phyloP scores from a whole-genome alignment of 2,329 filamentous ascomycete species.

The Triangularia verruculosa region DNA sequence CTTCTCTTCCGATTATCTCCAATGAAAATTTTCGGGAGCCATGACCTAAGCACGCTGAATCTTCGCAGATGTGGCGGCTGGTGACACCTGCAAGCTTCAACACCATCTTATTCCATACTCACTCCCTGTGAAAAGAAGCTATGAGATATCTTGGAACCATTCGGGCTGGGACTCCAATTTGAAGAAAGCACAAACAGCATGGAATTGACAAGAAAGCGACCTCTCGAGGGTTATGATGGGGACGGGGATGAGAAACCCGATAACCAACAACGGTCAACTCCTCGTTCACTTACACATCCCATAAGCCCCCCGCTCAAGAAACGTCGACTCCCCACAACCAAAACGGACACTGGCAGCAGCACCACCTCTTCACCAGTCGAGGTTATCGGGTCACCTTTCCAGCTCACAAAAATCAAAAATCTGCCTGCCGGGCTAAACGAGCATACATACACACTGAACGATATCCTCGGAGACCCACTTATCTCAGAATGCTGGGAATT shows the following conservation, averaged over 20 bases:
- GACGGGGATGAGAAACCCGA: background rate
- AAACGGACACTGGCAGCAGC: background rate
- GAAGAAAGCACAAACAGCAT: conserved; percentile 1
- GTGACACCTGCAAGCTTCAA: background rate
- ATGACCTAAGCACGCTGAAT: background rate
- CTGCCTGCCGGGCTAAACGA: conserved; percentile 58
- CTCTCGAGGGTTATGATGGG: conserved; percentile 3
- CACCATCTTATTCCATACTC: background rate
- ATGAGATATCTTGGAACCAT: background rate
- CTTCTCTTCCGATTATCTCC: background rate
- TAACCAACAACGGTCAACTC: conserved; percentile 15
- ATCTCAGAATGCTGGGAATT: conserved; percentile 72
- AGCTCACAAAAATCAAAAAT: conserved; percentile 67
- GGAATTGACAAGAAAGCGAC: conserved; percentile 6
- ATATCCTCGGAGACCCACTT: conserved; percentile 70
- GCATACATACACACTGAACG: conserved; percentile 62
- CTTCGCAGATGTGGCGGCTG: background rate
- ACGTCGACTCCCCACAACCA: conserved; percentile 9
- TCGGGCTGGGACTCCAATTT: background rate
- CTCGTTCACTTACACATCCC: conserved; percentile 35
- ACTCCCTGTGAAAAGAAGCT: background rate
- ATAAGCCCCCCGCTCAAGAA: conserved; percentile 42
- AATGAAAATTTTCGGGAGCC: background rate
- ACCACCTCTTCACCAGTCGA: background rate
- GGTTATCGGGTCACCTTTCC: conserved; percentile 60